Evolutionary conservation across 202 grass and related monocot genomes (phyloP), one percentile per base, ranked within the genome.

Genomic region (Zizania palustris): DNA sequence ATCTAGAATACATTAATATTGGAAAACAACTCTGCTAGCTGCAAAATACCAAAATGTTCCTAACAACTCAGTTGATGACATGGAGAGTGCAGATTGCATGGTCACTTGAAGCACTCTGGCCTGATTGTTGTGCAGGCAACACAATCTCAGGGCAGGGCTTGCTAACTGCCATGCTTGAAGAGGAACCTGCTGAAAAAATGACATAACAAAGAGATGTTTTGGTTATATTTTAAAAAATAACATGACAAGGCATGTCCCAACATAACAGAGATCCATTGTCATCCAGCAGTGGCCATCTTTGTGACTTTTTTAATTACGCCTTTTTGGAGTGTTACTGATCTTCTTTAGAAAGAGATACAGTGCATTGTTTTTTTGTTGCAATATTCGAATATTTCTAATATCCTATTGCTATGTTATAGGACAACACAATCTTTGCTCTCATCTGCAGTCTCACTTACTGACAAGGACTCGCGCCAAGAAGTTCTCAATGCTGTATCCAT

Each of bases 401-500:
- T 65, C 44, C 45, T 50, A 69, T 61, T 86, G 61, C 44, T 81
- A 71, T 82, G 22, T 54, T 89, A 44, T 80, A 97, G 94, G 91
- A 86, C 89, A 76, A 93, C 88, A 63, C 94, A 93, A 67, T 97
- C 87, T 72, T 88, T 97, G 64, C 85, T 97, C 63, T 92, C 87
- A 38, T 90, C 94, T 80, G 89, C 86, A 84, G 66, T 90, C 79
- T 74, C 82, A 49, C 77, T 93, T 63, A 92, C 82, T 6, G 89
- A 97, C 74, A 97, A 93, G 73, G 73, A 97, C 43, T 88, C 77
- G 13, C 88, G 91, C 28, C 89, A 88, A 79, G 94, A 97, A 85
- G 89, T 93, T 75, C 80, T 97, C 56, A 88, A 89, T 84, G 88
- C 89, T 60, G 94, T 97, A 97, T 97, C 94, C 91, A 84, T 76